These are phyloP conservation scores for Ustilago nuda DNA, from an alignment of 1,284 basidiomycete genomes.

Conservation along the genomic window DNA sequence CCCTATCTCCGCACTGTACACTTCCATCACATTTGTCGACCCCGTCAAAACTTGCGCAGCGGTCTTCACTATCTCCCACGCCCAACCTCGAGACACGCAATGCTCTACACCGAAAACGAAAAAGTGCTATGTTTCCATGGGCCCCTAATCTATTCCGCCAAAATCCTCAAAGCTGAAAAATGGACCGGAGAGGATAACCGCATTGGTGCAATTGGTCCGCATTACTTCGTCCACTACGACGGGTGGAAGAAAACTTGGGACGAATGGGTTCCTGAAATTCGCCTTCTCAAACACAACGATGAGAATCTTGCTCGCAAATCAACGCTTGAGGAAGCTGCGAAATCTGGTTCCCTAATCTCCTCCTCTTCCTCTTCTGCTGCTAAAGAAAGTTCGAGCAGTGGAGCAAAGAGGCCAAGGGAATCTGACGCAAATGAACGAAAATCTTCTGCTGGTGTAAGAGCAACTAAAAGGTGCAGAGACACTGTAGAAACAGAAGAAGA, in stretches of 20 bases:
- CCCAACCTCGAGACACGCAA: conserved; percentile 6
- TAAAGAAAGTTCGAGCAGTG: conserved; percentile 32
- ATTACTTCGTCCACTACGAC: conserved; percentile 98
- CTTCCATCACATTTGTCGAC: too few species aligned
- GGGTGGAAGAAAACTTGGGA: conserved; percentile 99
- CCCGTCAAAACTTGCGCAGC: too few species aligned
- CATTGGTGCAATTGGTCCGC: conserved; percentile 77
- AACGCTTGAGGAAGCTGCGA: conserved; percentile 68
- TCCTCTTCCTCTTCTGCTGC: conserved; percentile 46
- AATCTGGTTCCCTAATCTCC: conserved; percentile 63
- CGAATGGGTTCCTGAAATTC: conserved; percentile 90
- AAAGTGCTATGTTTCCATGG: conserved; percentile 93
- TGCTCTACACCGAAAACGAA: conserved; percentile 75
- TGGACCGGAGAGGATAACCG: conserved; percentile 80
- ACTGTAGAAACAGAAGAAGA: conserved; percentile 71
- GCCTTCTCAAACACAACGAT: conserved; percentile 89
- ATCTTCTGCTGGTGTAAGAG: conserved; percentile 1
- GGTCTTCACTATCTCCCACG: too few species aligned
- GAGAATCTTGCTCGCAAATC: conserved; percentile 82
- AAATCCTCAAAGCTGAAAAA: conserved; percentile 84
- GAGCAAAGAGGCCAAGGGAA: conserved; percentile 15
- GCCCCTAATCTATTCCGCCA: conserved; percentile 92
- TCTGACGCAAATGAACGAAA: conserved; percentile 20
- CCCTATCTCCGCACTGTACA: too few species aligned
- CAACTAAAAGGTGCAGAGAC: conserved; percentile 40